Base-by-base conservation (phyloP, 495 filamentous ascomycete species). In the Aspergillus incahuasiensis region DNA sequence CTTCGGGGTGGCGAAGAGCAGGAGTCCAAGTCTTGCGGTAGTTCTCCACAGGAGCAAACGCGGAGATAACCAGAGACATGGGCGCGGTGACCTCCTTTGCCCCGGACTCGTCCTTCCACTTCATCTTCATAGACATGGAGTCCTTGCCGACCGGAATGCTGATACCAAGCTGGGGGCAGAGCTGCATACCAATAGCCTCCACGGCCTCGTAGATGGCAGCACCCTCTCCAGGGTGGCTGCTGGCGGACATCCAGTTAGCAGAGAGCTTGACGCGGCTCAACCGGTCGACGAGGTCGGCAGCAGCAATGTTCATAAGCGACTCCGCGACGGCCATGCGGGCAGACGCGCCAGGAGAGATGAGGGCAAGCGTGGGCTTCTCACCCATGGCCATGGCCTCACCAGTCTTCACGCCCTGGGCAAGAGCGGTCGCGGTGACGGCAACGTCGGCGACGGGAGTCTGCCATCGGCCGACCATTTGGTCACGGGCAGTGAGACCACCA, bases 231-330 rank as follows among this genome's bases (percentile, higher is more conserved):
- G 89, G 87, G 69, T 96, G 92, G 65, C 85, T 92, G 55, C 90
- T 89, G 8, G 94, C 91, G 1, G 91, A 90, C 95, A 97, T 98
- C 94, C 94, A 98, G 72, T 98, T 97, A 11, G 95, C 94, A 2
- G 91, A 96, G 13, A 97, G 79, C 64, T 91, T 86, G 13, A 97
- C 84, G 28, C 88, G 82, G 57, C 80, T 80, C 41, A 97, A 73
- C 28, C 88, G 82, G 48, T 86, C 88, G 60, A 86, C 79, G 47
- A 95, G 76, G 63, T 95, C 86, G 2, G 94, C 89, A 28, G 94
- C 92, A 16, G 86, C 89, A 47, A 97, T 73, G 65, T 98, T 98
- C 82, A 96, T 83, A 39, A 98, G 76, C 40, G 88, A 88, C 72
- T 98, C 94, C 5, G 89, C 95, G 55, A 98, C 91, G 1, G 95